Conservation (phyloP, 2,329 filamentous ascomycete genomes). For the Fusarium napiforme region DNA sequence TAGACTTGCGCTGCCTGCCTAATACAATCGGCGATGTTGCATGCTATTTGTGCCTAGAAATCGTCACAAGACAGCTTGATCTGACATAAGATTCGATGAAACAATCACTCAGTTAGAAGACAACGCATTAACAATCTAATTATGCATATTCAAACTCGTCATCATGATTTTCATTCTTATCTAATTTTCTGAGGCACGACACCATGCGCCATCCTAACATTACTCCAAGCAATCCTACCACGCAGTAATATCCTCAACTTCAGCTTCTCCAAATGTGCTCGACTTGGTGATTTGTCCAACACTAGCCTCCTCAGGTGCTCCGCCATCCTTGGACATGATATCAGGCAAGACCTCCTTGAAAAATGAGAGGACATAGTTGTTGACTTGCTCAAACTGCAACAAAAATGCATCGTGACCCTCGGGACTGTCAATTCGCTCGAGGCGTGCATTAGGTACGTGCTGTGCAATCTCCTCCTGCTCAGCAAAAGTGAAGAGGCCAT, state of each 20-base stretch:
- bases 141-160: not conserved
- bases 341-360: constrained; percentile 84
- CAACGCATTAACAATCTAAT: not conserved
- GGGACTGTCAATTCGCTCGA: constrained; percentile 90
- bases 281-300: constrained; percentile 79
- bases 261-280: constrained; percentile 93
- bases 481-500: constrained; percentile 95
- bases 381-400: constrained; percentile 97
- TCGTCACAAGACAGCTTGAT: not conserved
- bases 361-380: constrained; percentile 85
- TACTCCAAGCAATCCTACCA: constrained; percentile 68
- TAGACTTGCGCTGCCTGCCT: not conserved
- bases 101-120: not conserved
- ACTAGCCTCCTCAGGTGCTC: constrained; percentile 59
- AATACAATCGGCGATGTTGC: not conserved
- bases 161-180: constrained; percentile 10
- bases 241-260: constrained; percentile 95
- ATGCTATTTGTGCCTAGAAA: not conserved
- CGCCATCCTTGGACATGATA: constrained; percentile 78
- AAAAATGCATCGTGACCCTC: constrained; percentile 98
- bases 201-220: not conserved
- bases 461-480: constrained; percentile 93
- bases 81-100: not conserved
- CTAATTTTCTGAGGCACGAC: not conserved
- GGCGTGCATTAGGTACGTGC: constrained; percentile 78